Evolutionary conservation across 1,139 yeast species (phyloP).

Genomic region (Martiniozyma asiatica): DNA sequence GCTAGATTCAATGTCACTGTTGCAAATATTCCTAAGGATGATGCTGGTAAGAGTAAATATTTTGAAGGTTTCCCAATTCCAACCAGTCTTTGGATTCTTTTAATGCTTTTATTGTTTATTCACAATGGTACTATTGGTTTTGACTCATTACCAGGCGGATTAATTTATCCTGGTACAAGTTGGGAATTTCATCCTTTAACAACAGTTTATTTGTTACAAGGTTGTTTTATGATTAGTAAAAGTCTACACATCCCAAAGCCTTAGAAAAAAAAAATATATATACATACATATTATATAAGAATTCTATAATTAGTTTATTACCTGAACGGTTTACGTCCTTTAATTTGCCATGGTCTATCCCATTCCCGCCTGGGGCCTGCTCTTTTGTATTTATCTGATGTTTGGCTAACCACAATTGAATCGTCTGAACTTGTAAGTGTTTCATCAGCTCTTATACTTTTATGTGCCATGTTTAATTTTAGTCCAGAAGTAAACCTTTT

Average conservation of each 20-base stretch:
- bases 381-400: no score
- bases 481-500: background rate
- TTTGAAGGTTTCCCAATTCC: constrained; percentile 98
- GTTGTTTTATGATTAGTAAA: constrained; percentile 87
- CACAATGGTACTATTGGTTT: constrained; percentile 30
- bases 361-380: no score
- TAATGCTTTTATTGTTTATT: constrained; percentile 55
- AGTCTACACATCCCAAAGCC: constrained; percentile 86
- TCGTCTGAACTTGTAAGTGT: constrained; percentile 9
- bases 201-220: constrained; percentile 58
- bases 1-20: constrained; percentile 95
- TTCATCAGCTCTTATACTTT: no score
- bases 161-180: constrained; percentile 37
- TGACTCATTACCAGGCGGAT: constrained; percentile 54
- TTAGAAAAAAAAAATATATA: constrained; percentile 20
- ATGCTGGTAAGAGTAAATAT: constrained; percentile 62
- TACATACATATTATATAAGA: background rate
- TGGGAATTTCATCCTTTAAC: constrained; percentile 69
- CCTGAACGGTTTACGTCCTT: no score
- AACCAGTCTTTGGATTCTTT: constrained; percentile 66
- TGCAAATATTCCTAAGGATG: constrained; percentile 82
- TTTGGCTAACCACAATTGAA: background rate
- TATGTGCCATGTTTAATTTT: constrained; percentile 1
- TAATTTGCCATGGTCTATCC: no score
- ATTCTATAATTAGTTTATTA: background rate